phyloP scores from a whole-genome alignment of 2,329 filamentous ascomycete species.

The Fusarium temperatum region DNA sequence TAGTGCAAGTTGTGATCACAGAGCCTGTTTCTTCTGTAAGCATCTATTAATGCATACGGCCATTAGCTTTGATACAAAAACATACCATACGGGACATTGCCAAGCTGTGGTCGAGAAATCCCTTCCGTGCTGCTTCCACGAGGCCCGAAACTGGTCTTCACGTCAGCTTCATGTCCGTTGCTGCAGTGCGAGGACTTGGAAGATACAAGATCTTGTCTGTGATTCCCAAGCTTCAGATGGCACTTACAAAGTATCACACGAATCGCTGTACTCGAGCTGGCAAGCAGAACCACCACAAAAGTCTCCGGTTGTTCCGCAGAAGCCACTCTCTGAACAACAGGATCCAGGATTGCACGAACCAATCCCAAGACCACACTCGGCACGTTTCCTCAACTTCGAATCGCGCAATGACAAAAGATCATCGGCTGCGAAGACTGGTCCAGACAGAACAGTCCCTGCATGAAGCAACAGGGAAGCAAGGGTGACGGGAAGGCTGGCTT shows the following conservation, averaged over 20 bases:
- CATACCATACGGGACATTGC: slow-evolving; percentile 52
- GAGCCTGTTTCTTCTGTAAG: slow-evolving; percentile 42
- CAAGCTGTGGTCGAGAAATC: slow-evolving; percentile 45
- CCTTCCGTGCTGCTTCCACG: slow-evolving; percentile 45
- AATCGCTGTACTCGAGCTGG: slow-evolving; percentile 52
- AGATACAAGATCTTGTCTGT: neutral
- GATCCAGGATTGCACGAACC: slow-evolving; percentile 46
- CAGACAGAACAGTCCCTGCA: slow-evolving; percentile 29
- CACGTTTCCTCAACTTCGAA: slow-evolving; percentile 30
- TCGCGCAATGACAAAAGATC: slow-evolving; percentile 20
- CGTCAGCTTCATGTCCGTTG: slow-evolving; percentile 16
- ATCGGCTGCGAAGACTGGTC: slow-evolving; percentile 23
- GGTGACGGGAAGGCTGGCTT: slow-evolving; percentile 14
- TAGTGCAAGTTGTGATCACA: slow-evolving; percentile 49
- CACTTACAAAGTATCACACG: slow-evolving; percentile 54
- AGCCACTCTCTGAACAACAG: slow-evolving; percentile 51
- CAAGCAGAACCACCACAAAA: slow-evolving; percentile 52
- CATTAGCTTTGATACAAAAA: neutral
- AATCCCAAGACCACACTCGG: slow-evolving; percentile 48
- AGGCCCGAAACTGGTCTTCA: slow-evolving; percentile 44
- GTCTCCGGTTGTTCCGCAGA: slow-evolving; percentile 48
- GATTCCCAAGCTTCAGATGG: neutral
- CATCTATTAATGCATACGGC: slow-evolving; percentile 3
- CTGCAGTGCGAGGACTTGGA: neutral
- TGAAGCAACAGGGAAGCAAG: slow-evolving; percentile 30